These are phyloP conservation scores for Colletotrichum sp. DNA, from an alignment of 2,329 filamentous ascomycete genomes.

Conservation along the genomic window DNA sequence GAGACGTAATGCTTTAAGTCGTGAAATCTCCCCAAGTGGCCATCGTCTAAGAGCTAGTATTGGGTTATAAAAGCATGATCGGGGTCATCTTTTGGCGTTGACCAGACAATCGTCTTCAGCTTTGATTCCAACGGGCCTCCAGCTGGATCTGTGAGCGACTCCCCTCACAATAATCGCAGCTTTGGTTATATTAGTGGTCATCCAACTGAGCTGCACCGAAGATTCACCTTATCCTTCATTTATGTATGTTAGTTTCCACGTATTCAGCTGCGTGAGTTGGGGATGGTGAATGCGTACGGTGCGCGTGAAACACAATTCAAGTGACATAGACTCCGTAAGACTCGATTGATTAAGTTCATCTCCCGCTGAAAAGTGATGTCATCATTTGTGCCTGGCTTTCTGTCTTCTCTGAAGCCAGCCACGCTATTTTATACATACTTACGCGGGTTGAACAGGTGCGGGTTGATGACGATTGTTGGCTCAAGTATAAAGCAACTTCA, in stretches of 20 bases:
- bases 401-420: not conserved
- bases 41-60: too few relatives aligned
- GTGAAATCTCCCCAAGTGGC: not conserved
- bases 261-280: not conserved
- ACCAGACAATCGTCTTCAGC: too few relatives aligned
- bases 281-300: not conserved
- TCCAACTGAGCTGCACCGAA: not conserved
- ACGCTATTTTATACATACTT: not conserved
- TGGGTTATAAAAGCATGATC: rapidly evolving
- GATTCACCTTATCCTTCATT: not conserved
- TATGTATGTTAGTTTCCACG: not conserved
- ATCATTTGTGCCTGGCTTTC: not conserved
- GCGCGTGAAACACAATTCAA: not conserved
- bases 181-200: too few relatives aligned
- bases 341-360: not conserved
- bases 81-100: not conserved
- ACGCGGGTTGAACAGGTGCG: not conserved
- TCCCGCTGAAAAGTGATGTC: too few relatives aligned
- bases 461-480: not conserved
- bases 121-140: too few relatives aligned
- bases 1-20: not conserved
- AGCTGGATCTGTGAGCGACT: not conserved
- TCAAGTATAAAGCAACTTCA: rapidly evolving
- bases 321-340: not conserved
- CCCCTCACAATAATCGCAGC: too few relatives aligned